These are phyloP conservation scores for Podospora pseudopauciseta DNA, from an alignment of 495 filamentous ascomycete genomes.

Conservation along the genomic window DNA sequence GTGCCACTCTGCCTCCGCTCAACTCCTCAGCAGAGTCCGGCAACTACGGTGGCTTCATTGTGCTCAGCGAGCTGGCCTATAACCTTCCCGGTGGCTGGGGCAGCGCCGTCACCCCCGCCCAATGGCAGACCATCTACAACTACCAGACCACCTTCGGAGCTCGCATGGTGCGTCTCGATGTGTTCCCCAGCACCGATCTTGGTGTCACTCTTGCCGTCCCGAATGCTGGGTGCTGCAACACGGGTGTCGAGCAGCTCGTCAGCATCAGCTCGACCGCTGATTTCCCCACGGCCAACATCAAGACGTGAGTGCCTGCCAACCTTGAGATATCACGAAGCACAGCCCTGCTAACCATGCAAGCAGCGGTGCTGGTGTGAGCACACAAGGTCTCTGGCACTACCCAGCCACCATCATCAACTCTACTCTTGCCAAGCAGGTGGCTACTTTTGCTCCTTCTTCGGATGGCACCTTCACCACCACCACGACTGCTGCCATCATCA, in stretches of 20 bases:
- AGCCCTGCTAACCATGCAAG: neutral
- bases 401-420: slow-evolving; percentile 53
- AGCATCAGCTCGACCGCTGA: slow-evolving; percentile 46
- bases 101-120: slow-evolving; percentile 54
- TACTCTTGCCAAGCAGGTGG: slow-evolving; percentile 52
- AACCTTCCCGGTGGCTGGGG: slow-evolving; percentile 47
- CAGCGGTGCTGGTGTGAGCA: slow-evolving; percentile 24
- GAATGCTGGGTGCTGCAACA: slow-evolving; percentile 37
- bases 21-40: slow-evolving; percentile 43
- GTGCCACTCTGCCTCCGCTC: slow-evolving; percentile 49
- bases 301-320: slow-evolving; percentile 23
- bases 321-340: neutral
- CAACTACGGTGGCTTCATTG: slow-evolving; percentile 57
- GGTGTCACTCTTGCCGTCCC: slow-evolving; percentile 21
- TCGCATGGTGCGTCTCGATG: slow-evolving; percentile 59
- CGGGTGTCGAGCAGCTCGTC: slow-evolving; percentile 50
- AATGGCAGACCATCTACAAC: slow-evolving; percentile 54
- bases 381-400: slow-evolving; percentile 54
- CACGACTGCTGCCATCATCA: slow-evolving; percentile 59
- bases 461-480: slow-evolving; percentile 21
- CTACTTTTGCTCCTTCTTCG: slow-evolving; percentile 43
- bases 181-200: slow-evolving; percentile 45
- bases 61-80: slow-evolving; percentile 56
- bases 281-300: slow-evolving; percentile 51
- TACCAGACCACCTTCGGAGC: slow-evolving; percentile 58